Percentiles rank a stretch among this genome's conserved stretches.
Evolutionary conservation across 306 rosid species (phyloP).

Genomic region (Chamaecrista fasciculata): DNA sequence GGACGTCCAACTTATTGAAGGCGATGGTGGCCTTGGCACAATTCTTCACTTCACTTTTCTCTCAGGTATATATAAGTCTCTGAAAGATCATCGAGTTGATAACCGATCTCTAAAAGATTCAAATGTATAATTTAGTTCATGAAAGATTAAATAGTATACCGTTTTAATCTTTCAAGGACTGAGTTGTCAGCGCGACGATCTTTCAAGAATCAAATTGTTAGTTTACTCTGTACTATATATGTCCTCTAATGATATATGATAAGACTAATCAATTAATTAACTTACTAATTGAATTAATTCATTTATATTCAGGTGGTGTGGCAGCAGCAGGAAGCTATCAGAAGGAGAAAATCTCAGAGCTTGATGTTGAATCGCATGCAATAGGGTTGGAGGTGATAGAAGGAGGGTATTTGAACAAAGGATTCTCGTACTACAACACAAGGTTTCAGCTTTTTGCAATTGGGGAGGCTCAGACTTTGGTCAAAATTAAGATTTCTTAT

Average conservation of each 20-base stretch:
- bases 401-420: constrained; percentile 52
- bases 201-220: too few relatives aligned
- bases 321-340: constrained; percentile 24
- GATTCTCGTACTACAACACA: constrained; percentile 54
- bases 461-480: constrained; percentile 38
- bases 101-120: too few relatives aligned
- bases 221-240: too few relatives aligned
- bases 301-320: constrained; percentile 1
- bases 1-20: constrained; percentile 55
- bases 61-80: too few relatives aligned
- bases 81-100: too few relatives aligned
- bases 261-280: too few relatives aligned
- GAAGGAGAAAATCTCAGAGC: constrained; percentile 56
- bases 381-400: constrained; percentile 56
- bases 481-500: constrained; percentile 48
- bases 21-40: constrained; percentile 64
- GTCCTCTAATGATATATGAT: too few relatives aligned
- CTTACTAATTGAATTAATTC: too few relatives aligned
- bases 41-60: constrained; percentile 50
- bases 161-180: too few relatives aligned
- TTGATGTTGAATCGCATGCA: constrained; percentile 44
- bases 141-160: too few relatives aligned
- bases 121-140: too few relatives aligned
- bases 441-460: constrained; percentile 41
- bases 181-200: too few relatives aligned